Evolutionary conservation across 176 grass and related monocot species (phyloP), one percentile per base, ranked within the genome.

Genomic region (Eleusine indica): DNA sequence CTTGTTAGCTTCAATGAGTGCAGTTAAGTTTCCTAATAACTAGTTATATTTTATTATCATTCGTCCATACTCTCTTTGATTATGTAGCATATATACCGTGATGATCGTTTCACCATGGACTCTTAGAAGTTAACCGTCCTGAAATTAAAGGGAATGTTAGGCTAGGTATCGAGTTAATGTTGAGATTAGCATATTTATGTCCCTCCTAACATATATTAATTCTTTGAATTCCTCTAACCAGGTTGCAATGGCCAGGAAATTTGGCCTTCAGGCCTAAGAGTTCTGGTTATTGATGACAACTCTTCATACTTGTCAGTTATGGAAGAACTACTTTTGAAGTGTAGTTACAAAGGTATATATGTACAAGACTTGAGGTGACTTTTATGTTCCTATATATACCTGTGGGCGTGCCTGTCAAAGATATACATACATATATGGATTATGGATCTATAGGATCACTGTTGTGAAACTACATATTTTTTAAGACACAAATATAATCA

Each of bases 281-380:
- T 91, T 58, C 9, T 80, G 30, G 89, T 91, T 66, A 78, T 91
- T 15, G 84, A 91, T 19, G 60, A 75, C 66, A 68, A 87, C 49
- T 69, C 66, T n/a, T 73, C 69, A 22, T 69, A 90, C 56, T 70
- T 82, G 46, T 66, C 69, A 30, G 19, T 16, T 48, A 70, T 87
- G 61, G 68, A 90, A 81, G 63, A 75, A 78, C 80, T 75, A 81
- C 80, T 90, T 51, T 42, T 79, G 18, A 85, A 84, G 61, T 87
- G 88, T 74, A 63, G 63, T 44, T 90, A 90, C 73, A 83, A 62
- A 17, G 88, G 88, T 90, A 57, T 56, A 56, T 56, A 57, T 56
- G 19, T 56, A 21, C 17, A 14, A 16, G 51, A 14, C 15, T 53
- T 53, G 15, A 57, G 3, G 7, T 52, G 14, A 14, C 49, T 52